Conservation (phyloP, 208 protist genomes). For the Leptomonas seymouri region DNA sequence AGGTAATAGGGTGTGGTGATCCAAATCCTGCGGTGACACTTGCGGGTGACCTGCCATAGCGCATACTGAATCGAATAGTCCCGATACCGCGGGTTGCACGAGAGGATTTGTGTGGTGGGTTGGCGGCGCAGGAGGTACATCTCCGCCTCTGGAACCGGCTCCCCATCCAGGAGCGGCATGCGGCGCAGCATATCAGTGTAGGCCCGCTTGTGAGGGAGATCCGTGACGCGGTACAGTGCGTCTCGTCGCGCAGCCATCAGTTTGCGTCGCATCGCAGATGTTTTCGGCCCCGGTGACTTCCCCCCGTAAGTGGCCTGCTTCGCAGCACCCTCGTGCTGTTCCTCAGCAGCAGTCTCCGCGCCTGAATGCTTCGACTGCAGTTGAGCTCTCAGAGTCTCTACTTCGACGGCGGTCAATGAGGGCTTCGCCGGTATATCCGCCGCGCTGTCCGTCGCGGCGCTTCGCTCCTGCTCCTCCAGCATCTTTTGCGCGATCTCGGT, state of each 20-base stretch:
- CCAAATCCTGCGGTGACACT: constrained; percentile 84
- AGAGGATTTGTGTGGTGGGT: constrained; percentile 79
- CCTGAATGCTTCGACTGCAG: background rate
- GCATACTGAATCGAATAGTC: constrained; percentile 91
- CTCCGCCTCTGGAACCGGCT: constrained; percentile 76
- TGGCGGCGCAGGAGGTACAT: constrained; percentile 48
- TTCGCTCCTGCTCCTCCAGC: constrained; percentile 16
- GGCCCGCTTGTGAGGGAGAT: constrained; percentile 56
- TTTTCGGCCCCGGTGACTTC: constrained; percentile 7
- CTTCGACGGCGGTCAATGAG: background rate
- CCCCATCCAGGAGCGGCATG: constrained; percentile 54
- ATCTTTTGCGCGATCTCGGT: constrained; percentile 5
- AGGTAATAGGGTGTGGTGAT: constrained; percentile 94
- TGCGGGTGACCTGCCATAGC: constrained; percentile 83
- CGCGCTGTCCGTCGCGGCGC: background rate
- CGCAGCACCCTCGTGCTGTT: background rate
- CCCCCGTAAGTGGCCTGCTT: background rate
- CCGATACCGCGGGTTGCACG: constrained; percentile 83
- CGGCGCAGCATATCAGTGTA: constrained; percentile 47
- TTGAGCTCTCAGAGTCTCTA: background rate
- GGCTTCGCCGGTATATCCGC: background rate
- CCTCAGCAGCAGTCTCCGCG: background rate
- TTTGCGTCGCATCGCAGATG: constrained; percentile 56
- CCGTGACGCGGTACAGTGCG: constrained; percentile 39
- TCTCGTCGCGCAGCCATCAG: constrained; percentile 42